Evolutionary conservation across 495 filamentous ascomycete species (phyloP).

Genomic region (Parachaetomium inaequale): DNA sequence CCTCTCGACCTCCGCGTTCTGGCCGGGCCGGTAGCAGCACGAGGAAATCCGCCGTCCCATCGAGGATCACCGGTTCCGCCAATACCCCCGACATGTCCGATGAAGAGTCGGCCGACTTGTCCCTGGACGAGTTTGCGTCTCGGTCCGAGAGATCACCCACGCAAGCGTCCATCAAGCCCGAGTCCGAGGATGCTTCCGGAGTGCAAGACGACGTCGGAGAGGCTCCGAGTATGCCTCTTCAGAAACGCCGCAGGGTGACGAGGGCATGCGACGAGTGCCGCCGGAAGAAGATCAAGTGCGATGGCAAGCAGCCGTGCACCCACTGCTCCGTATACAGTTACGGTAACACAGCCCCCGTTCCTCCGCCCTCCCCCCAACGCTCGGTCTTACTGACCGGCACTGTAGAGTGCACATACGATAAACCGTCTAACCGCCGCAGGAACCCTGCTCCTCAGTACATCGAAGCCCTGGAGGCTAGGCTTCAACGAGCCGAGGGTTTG

Average conservation of each 20-base stretch:
- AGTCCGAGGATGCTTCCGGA: conserved; percentile 27
- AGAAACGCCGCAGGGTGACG: conserved; percentile 86
- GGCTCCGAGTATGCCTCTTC: conserved; percentile 54
- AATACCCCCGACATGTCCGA: conserved; percentile 35
- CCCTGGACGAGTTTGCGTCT: conserved; percentile 32
- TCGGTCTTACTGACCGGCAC: conserved; percentile 32
- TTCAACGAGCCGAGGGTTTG: conserved; percentile 80
- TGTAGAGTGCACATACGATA: conserved; percentile 94
- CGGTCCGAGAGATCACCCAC: conserved; percentile 29
- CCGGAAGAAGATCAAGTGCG: conserved; percentile 97
- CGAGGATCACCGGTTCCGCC: conserved; percentile 15
- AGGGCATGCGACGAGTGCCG: conserved; percentile 94
- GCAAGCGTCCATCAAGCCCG: conserved; percentile 25
- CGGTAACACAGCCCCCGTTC: conserved; percentile 55
- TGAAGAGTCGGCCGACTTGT: conserved; percentile 34
- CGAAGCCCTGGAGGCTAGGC: conserved; percentile 79
- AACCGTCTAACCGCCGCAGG: conserved; percentile 90
- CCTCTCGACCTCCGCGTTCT: conserved; percentile 25
- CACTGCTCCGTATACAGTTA: conserved; percentile 98
- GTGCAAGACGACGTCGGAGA: conserved; percentile 22
- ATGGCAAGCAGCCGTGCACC: conserved; percentile 95
- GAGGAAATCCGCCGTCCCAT: conserved; percentile 17
- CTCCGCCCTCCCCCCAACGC: neutral
- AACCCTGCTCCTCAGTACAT: conserved; percentile 95
- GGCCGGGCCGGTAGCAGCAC: conserved; percentile 21